Evolutionary conservation across 345 rosid species (phyloP).

Genomic region (Streptanthus diversifolius): DNA sequence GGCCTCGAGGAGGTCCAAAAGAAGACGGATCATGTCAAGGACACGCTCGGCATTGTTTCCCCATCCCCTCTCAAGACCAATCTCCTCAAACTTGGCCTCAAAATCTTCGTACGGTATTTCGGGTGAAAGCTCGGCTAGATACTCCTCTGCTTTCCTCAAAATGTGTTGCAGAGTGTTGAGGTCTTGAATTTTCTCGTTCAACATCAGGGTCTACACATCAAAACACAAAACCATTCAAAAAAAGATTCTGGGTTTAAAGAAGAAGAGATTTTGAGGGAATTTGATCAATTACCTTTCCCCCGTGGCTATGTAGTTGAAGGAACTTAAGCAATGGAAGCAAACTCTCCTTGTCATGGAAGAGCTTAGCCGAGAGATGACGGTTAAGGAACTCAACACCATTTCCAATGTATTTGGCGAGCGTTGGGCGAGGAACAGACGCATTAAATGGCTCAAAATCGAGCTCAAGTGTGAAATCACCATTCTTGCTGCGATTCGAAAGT

Average conservation of each 20-base stretch:
- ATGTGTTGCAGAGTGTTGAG: constrained; percentile 61
- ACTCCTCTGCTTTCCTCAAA: constrained; percentile 89
- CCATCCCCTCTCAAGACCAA: constrained; percentile 95
- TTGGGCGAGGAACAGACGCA: constrained; percentile 87
- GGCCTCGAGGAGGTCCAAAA: constrained; percentile 92
- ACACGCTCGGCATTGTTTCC: constrained; percentile 81
- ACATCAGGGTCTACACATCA: constrained; percentile 67
- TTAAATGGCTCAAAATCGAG: constrained; percentile 94
- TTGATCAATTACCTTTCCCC: constrained; percentile 58
- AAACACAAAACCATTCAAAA: background rate
- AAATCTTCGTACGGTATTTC: constrained; percentile 60
- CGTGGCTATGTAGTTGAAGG: constrained; percentile 73
- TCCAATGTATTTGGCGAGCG: constrained; percentile 81
- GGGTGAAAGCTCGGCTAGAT: constrained; percentile 44
- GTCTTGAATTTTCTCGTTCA: constrained; percentile 67
- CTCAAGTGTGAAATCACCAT: constrained; percentile 82
- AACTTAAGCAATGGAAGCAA: constrained; percentile 87
- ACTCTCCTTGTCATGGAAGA: constrained; percentile 95
- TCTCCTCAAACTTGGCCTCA: constrained; percentile 79
- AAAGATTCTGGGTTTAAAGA: background rate
- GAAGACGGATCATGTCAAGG: constrained; percentile 82
- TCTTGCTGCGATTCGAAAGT: constrained; percentile 44
- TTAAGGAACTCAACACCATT: constrained; percentile 97
- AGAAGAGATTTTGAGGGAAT: background rate
- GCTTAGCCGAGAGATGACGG: constrained; percentile 89